Evolutionary conservation across 495 filamentous ascomycete genomes (phyloP), one percentile per base, ranked within the genome.

Genomic region (Thozetella sp.): DNA sequence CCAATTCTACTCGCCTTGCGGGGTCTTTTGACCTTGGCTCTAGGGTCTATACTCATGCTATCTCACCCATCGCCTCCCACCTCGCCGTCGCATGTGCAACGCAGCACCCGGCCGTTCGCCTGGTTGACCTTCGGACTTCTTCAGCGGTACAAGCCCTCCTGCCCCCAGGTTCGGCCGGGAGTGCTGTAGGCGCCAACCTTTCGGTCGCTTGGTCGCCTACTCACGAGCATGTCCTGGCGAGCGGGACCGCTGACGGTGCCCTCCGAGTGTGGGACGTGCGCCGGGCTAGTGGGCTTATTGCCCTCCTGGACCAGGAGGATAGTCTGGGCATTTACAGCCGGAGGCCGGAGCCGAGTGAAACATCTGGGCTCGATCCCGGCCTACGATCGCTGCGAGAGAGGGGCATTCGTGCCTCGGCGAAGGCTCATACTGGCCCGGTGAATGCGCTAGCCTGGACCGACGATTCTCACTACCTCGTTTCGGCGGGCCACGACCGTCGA

Each of bases 241-340:
- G 87, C 54, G 91, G 89, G 1, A 88, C 89, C 1, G 81, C 83
- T 1, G 93, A 97, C 67, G 92, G 93, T 52, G 86, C 83, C 15
- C 87, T 92, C 0, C 86, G 91, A 27, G 75, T 97, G 10, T 97
- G 95, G 85, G 93, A 97, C 72, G 83, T 97, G 26, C 84, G 93
- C 24, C 83, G 87, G 27, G 83, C 87, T 51, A 83, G 84, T n/a
- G 85, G 85, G 12, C 82, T 88, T 34, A 83, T 97, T 24, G 90
- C 85, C 0, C 82, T 88, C 20, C 76, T 97, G 34, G 91, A 97
- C 68, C 86, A 90, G 73, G 92, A 96, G 62, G 90, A 95, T 57
- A 84, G 85, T n/a, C 77, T 88, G 6, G 92, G 91, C 17, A 63
- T 83, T 10, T 20, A 48, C 43, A 48, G 43, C 43, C 12, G 43